Conservation (phyloP, 2,329 filamentous ascomycete genomes). For the Aspergillus oerlinghausenensis region DNA sequence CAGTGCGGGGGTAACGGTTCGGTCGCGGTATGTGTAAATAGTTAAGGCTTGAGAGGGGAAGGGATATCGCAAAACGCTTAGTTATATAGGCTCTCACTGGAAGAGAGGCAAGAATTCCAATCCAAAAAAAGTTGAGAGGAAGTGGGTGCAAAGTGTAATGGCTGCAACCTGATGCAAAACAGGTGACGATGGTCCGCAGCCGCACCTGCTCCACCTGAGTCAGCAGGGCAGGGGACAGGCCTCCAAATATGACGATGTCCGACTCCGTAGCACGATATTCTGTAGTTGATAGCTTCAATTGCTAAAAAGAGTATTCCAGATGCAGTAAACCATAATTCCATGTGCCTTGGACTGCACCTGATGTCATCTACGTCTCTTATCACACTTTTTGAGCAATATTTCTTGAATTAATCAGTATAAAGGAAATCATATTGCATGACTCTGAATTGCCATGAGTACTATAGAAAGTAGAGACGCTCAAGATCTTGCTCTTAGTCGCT, state of each 20-base stretch:
- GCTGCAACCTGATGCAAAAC: slow-evolving; percentile 19
- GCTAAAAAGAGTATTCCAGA: background rate
- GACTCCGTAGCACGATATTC: background rate
- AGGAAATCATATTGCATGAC: slow-evolving; percentile 6
- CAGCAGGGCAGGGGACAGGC: slow-evolving; percentile 6
- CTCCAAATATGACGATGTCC: slow-evolving; percentile 4
- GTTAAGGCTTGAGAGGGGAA: background rate
- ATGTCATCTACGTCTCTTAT: background rate
- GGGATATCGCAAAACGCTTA: background rate
- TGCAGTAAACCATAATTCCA: background rate
- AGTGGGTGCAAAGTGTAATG: slow-evolving; percentile 4
- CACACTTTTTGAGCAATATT: background rate
- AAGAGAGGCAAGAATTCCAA: background rate
- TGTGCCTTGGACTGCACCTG: background rate
- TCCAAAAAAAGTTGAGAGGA: background rate
- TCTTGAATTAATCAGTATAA: background rate
- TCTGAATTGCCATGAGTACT: background rate
- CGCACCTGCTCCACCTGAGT: slow-evolving; percentile 13
- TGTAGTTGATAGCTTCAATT: background rate
- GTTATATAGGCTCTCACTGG: background rate
- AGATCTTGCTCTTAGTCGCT: background rate
- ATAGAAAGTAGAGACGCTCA: background rate
- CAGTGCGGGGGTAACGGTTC: background rate
- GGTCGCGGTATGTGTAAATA: background rate
- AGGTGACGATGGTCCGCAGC: slow-evolving; percentile 15